phyloP scores from a whole-genome alignment of 2,329 filamentous ascomycete genomes.

The Colletotrichum sp. region DNA sequence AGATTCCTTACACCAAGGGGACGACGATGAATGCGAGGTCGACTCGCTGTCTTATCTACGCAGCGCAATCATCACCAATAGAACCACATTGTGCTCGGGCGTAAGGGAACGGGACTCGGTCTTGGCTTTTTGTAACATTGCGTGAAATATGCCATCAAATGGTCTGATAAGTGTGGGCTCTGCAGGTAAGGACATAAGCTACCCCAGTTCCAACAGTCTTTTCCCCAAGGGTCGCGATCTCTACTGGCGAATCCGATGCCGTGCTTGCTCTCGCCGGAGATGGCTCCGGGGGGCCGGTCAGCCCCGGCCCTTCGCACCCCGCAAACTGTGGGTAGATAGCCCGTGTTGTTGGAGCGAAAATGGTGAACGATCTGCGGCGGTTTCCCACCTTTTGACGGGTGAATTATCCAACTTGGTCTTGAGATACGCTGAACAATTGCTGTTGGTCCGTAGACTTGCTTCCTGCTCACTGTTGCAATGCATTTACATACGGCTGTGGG shows the following conservation, averaged over 20 bases:
- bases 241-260: neutral
- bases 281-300: neutral
- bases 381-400: neutral
- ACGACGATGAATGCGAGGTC: constrained; percentile 26
- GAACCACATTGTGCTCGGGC: neutral
- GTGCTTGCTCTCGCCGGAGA: neutral
- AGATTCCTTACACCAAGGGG: constrained; percentile 6
- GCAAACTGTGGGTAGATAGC: neutral
- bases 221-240: neutral
- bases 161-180: neutral
- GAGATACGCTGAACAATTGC: neutral
- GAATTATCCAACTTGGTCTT: neutral
- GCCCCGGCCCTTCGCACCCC: neutral
- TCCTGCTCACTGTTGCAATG: neutral
- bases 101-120: fast-evolving
- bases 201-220: neutral
- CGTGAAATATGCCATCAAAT: neutral
- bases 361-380: neutral
- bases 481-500: neutral
- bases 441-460: no score
- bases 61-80: neutral
- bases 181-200: neutral
- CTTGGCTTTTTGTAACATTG: neutral
- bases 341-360: neutral
- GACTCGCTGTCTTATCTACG: neutral